Conservation (phyloP, 2,329 filamentous ascomycete species). For the Aspergillus calidoustus region DNA sequence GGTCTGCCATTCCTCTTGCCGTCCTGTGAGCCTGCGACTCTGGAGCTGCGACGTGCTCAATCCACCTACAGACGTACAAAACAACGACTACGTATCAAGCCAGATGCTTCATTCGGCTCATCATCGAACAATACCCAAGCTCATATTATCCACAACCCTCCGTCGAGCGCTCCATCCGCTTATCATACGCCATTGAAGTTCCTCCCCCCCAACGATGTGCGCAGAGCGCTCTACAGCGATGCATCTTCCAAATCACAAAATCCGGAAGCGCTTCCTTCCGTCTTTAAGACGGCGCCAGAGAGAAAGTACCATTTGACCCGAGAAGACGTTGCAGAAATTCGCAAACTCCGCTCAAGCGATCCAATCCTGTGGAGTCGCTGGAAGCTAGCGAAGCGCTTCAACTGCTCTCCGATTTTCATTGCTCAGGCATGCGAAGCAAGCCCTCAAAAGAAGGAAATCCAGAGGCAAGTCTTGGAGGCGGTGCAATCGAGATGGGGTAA, state of each 20-base stretch:
- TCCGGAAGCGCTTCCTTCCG: slow-evolving; percentile 48
- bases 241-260: slow-evolving; percentile 28
- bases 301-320: slow-evolving; percentile 66
- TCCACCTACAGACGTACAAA: slow-evolving; percentile 57
- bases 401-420: slow-evolving; percentile 66
- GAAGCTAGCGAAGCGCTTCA: slow-evolving; percentile 65
- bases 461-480: slow-evolving; percentile 54
- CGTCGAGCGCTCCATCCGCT: slow-evolving; percentile 64
- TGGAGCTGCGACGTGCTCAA: slow-evolving; percentile 49
- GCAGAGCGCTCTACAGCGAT: slow-evolving; percentile 53
- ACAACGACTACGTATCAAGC: slow-evolving; percentile 55
- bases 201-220: slow-evolving; percentile 62
- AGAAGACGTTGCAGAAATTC: slow-evolving; percentile 63
- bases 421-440: slow-evolving; percentile 62
- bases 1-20: slow-evolving; percentile 46
- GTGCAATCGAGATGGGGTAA: slow-evolving; percentile 65
- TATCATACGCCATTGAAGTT: slow-evolving; percentile 70
- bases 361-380: slow-evolving; percentile 64
- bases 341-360: slow-evolving; percentile 57
- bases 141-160: slow-evolving; percentile 69
- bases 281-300: slow-evolving; percentile 56
- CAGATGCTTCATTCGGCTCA: slow-evolving; percentile 55
- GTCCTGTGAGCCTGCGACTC: slow-evolving; percentile 37
- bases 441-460: slow-evolving; percentile 52
- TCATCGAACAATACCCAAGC: slow-evolving; percentile 47